These are phyloP conservation scores for Ustanciosporium gigantosporum DNA, from an alignment of 1,284 basidiomycete genomes.

Conservation along the genomic window DNA sequence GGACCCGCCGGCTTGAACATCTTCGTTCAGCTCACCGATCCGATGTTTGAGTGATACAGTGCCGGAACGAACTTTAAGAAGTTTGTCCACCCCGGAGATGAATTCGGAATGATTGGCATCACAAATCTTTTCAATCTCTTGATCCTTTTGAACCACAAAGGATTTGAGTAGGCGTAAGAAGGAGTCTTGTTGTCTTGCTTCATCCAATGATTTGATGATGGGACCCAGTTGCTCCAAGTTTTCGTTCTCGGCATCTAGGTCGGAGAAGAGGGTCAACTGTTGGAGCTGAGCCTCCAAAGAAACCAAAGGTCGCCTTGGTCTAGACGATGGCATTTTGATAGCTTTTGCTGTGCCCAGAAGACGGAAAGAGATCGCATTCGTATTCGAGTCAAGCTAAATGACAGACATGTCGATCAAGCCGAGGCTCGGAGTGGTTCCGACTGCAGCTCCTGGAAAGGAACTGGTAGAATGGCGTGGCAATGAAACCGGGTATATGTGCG, in stretches of 20 bases:
- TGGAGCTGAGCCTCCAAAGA: constrained; percentile 59
- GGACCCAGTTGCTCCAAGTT: constrained; percentile 61
- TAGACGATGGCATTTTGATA: constrained; percentile 22
- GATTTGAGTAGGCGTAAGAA: constrained; percentile 83
- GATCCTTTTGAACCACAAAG: constrained; percentile 89
- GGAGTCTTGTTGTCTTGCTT: constrained; percentile 83
- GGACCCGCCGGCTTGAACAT: constrained; percentile 63
- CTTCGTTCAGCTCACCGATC: constrained; percentile 67
- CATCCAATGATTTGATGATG: constrained; percentile 70
- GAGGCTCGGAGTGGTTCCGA: too few species aligned
- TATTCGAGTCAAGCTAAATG: too few species aligned
- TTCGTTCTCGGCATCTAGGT: constrained; percentile 54
- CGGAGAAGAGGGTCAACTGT: constrained; percentile 58
- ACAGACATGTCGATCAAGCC: too few species aligned
- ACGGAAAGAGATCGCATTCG: too few species aligned
- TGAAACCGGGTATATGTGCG: too few species aligned
- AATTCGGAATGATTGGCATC: constrained; percentile 97
- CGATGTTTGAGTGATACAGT: constrained; percentile 66
- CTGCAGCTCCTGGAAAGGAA: too few species aligned
- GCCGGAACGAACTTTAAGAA: constrained; percentile 85
- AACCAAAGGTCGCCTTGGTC: constrained; percentile 43
- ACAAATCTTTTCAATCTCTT: constrained; percentile 94
- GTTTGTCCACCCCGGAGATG: constrained; percentile 88
- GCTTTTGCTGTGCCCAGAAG: too few species aligned
- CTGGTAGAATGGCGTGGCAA: too few species aligned